phyloP scores from a whole-genome alignment of 176 grass and related monocot species.

The Oryza glaberrima region DNA sequence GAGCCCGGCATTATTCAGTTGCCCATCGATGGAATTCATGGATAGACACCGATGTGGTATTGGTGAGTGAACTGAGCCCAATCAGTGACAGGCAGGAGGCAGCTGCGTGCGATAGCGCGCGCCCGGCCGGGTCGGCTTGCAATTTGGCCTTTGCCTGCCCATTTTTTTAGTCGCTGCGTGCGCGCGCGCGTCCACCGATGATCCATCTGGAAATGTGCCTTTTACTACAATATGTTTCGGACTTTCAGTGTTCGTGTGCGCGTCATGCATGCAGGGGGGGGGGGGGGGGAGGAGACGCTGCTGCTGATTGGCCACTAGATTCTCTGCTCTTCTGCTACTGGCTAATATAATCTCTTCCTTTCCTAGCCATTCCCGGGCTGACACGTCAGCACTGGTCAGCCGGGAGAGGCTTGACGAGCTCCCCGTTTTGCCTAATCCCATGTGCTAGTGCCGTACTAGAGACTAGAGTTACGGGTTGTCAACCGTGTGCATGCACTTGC shows the following conservation, averaged over 20 bases:
- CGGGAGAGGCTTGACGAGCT: not conserved
- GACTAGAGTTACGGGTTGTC: not conserved
- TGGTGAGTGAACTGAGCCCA: constrained; percentile 17
- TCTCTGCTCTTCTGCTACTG: not conserved
- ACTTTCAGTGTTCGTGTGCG: not conserved
- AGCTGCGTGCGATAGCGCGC: not conserved
- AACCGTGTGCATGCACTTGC: not conserved
- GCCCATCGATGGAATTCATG: not conserved
- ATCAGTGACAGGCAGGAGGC: constrained; percentile 20
- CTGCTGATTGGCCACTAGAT: not conserved
- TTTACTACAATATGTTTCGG: constrained; percentile 1
- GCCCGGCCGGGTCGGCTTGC: not conserved
- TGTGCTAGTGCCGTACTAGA: not conserved
- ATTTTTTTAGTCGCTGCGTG: not conserved
- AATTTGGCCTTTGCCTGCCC: not conserved
- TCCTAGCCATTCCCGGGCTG: not conserved
- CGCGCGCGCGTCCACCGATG: constrained; percentile 28
- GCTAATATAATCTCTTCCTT: not conserved
- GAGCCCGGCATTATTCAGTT: constrained; percentile 47
- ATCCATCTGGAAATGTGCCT: constrained; percentile 32
- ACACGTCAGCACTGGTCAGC: not conserved
- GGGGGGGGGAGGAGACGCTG: not conserved
- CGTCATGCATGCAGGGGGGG: not conserved
- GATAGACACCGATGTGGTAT: constrained; percentile 19
- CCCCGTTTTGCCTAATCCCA: not conserved